Conservation (phyloP, 345 rosid genomes). For the Eucalyptus pumila region DNA sequence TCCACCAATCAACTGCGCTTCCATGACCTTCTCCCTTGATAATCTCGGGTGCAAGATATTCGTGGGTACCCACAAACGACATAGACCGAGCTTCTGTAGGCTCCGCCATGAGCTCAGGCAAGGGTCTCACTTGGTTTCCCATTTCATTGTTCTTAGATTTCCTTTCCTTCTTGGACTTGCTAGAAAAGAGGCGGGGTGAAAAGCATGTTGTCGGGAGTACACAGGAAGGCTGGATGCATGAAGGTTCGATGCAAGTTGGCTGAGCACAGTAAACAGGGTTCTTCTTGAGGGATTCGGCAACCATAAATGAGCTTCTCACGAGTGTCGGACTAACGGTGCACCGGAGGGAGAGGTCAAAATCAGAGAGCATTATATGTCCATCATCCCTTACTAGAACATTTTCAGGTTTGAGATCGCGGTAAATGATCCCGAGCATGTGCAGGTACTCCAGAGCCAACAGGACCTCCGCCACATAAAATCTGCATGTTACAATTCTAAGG, state of each 20-base stretch:
- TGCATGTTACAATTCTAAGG: neutral
- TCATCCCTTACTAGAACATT: constrained; percentile 66
- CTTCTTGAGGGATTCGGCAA: constrained; percentile 59
- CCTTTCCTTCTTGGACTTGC: constrained; percentile 69
- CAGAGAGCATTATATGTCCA: constrained; percentile 81
- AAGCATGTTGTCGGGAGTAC: constrained; percentile 80
- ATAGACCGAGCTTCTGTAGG: constrained; percentile 88
- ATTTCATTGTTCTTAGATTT: constrained; percentile 56
- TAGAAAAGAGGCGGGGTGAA: constrained; percentile 73
- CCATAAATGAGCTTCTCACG: constrained; percentile 41
- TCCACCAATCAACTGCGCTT: constrained; percentile 98
- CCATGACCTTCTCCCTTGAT: constrained; percentile 96
- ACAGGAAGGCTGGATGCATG: constrained; percentile 80
- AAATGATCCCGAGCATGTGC: constrained; percentile 71
- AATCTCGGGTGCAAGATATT: constrained; percentile 85
- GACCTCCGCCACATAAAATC: constrained; percentile 71
- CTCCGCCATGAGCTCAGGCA: constrained; percentile 89
- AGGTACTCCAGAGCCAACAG: constrained; percentile 60
- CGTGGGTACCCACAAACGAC: constrained; percentile 94
- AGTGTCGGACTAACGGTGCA: constrained; percentile 82
- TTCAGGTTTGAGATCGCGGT: constrained; percentile 78
- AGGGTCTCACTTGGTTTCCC: constrained; percentile 64
- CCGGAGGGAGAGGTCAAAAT: constrained; percentile 75
- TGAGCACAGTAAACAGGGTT: constrained; percentile 64
- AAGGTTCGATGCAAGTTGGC: constrained; percentile 75